Base-by-base conservation (phyloP, 139 green algal species). In the Chlamydomonas sp. region DNA sequence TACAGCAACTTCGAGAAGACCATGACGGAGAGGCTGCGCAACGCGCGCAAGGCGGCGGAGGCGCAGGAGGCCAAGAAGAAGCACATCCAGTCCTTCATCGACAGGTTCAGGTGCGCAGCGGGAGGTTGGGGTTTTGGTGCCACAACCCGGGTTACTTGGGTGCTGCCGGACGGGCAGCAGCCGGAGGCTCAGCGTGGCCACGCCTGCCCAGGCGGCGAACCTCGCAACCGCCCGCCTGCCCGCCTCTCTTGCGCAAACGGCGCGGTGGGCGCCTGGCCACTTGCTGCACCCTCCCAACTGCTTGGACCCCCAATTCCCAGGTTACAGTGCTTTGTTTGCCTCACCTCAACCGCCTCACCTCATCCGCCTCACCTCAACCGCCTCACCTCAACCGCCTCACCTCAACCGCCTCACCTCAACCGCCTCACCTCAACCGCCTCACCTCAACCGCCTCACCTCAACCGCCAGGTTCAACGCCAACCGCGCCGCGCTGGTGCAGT, bases 31-130 rank as follows among this genome's bases (percentile, higher is more conserved):
- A 85, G 90, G 8, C 61, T 96, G 82, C 86, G 84, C 17, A 98
- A 97, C 81, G 87, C 87, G 49, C 86, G 85, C 10, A 96, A 96
- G 91, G 91, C 91, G 4, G 89, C 93, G 60, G 97, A 98, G 88
- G 84, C 92, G 5, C 93, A 96, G 85, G 90, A 95, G 4, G 77
- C 84, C 71, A 94, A 95, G 89, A 64, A 88, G 10, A 93, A 93
- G 84, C 96, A 98, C 93, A 97, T 98, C 71, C 94, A 98, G 94
- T 85, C 91, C 0, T 99, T 99, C 91, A 97, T 99, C 63, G 96
- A 99, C 93, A 96, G 95, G 82, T 99, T 99, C 91, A 91, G 90
- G 90, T 92, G 78, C 14, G 88, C 58, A n/a, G 49, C 8, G 17
- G 18, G 60, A n/a, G 3, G 71, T 8, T 10, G 63, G 63, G 8